Evolutionary conservation across 495 filamentous ascomycete genomes (phyloP).

Genomic region (Geopyxis carbonaria): DNA sequence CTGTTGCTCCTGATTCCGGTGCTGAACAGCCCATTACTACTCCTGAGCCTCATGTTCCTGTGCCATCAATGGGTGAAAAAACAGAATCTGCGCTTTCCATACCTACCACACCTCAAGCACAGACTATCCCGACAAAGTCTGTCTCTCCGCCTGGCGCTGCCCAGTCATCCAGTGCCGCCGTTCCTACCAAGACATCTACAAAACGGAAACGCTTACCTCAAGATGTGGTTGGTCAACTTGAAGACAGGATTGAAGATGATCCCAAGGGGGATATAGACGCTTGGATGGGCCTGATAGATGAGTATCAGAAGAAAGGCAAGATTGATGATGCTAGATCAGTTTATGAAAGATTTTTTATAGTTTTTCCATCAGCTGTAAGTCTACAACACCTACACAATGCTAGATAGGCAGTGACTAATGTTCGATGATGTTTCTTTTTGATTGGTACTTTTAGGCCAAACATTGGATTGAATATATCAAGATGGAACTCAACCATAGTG

Average conservation of each 20-base stretch:
- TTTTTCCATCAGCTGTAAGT: conserved; percentile 85
- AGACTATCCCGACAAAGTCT: neutral
- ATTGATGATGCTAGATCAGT: conserved; percentile 60
- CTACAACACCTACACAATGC: conserved; percentile 7
- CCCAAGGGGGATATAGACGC: conserved; percentile 78
- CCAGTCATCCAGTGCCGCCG: conserved; percentile 24
- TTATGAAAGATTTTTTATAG: conserved; percentile 68
- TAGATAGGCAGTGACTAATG: conserved; percentile 6
- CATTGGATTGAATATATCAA: conserved; percentile 71
- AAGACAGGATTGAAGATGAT: conserved; percentile 80
- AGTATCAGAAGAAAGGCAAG: conserved; percentile 67
- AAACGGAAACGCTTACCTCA: conserved; percentile 43
- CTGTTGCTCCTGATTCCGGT: conserved; percentile 21
- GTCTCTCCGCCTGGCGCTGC: neutral
- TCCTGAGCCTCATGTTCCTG: conserved; percentile 2
- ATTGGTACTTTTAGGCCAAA: conserved; percentile 57
- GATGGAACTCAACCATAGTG: conserved; percentile 72
- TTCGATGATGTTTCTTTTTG: conserved; percentile 1
- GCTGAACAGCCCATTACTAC: neutral
- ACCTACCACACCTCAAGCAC: neutral
- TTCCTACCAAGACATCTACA: conserved; percentile 33
- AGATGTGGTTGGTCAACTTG: conserved; percentile 67
- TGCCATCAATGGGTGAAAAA: neutral
- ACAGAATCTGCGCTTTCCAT: neutral
- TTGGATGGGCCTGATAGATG: conserved; percentile 71